These are phyloP conservation scores for Carallia pectinifolia DNA, from an alignment of 345 rosid genomes.

Conservation along the genomic window DNA sequence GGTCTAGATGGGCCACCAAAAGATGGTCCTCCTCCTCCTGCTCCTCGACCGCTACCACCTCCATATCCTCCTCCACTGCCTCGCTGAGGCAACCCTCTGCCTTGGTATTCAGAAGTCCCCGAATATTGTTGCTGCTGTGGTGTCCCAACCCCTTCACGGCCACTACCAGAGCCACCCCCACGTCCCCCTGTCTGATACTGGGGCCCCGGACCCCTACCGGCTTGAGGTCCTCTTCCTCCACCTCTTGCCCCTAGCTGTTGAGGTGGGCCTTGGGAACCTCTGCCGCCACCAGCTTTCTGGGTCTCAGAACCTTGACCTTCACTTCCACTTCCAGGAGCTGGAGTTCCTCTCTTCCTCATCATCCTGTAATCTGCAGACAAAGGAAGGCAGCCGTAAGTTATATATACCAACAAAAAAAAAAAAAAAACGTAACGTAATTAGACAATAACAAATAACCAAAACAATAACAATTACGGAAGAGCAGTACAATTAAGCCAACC, in stretches of 20 bases:
- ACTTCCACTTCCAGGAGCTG: constrained; percentile 14
- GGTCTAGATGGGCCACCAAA: constrained; percentile 58
- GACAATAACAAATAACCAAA: too few relatives aligned
- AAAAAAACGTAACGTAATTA: too few relatives aligned
- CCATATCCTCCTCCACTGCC: constrained; percentile 19
- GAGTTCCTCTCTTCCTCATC: too few relatives aligned
- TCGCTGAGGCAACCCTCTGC: constrained; percentile 66
- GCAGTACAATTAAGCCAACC: too few relatives aligned
- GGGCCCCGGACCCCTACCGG: constrained; percentile 57
- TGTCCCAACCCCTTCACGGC: constrained; percentile 49
- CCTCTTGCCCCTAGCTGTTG: constrained; percentile 42
- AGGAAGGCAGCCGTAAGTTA: too few relatives aligned
- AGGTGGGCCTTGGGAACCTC: constrained; percentile 43
- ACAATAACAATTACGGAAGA: too few relatives aligned
- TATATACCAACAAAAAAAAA: too few relatives aligned
- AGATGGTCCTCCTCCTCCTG: constrained; percentile 61
- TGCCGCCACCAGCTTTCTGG: constrained; percentile 42
- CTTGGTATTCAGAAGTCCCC: constrained; percentile 58
- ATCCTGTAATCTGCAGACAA: too few relatives aligned
- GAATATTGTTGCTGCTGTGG: constrained; percentile 68
- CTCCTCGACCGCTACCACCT: constrained; percentile 31
- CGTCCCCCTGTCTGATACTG: constrained; percentile 60
- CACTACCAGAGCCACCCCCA: constrained; percentile 27
- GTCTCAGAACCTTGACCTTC: constrained; percentile 67
- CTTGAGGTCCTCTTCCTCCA: constrained; percentile 45